Conservation (phyloP, 2,329 filamentous ascomycete species). For the Pseudocercospora eumusae region DNA sequence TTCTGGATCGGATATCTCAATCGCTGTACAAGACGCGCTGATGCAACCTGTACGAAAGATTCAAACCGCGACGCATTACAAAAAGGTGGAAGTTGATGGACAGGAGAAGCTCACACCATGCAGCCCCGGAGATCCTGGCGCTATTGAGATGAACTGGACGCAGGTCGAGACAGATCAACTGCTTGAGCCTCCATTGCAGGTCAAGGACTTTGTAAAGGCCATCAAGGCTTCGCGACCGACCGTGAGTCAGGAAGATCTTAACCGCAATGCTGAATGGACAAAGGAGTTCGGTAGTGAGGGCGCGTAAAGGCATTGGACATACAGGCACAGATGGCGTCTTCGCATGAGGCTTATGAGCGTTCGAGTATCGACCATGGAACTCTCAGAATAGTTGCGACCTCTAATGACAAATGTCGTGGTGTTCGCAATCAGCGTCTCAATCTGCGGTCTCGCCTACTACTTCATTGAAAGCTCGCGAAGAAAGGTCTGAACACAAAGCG, state of each 20-base stretch:
- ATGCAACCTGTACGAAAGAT: conserved; percentile 99
- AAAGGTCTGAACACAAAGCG: too few relatives aligned
- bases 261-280: conserved; percentile 88
- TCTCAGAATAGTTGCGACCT: too few relatives aligned
- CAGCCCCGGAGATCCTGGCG: conserved; percentile 83
- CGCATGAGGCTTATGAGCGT: neutral
- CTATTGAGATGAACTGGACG: conserved; percentile 91
- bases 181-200: conserved; percentile 78
- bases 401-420: too few relatives aligned
- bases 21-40: conserved; percentile 90
- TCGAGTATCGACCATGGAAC: too few relatives aligned
- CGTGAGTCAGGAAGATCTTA: conserved; percentile 82
- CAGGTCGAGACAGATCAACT: conserved; percentile 81
- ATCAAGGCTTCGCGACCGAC: conserved; percentile 87
- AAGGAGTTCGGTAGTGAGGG: conserved; percentile 94
- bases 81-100: conserved; percentile 71
- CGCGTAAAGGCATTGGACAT: conserved; percentile 38
- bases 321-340: conserved; percentile 1
- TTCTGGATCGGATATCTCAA: conserved; percentile 92
- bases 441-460: too few relatives aligned
- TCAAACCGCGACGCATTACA: conserved; percentile 96
- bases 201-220: conserved; percentile 93
- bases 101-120: conserved; percentile 77
- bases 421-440: too few relatives aligned
- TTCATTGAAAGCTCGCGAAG: too few relatives aligned